Conservation (phyloP, 805 yeast genomes). For the Blastobotrys robertii region DNA sequence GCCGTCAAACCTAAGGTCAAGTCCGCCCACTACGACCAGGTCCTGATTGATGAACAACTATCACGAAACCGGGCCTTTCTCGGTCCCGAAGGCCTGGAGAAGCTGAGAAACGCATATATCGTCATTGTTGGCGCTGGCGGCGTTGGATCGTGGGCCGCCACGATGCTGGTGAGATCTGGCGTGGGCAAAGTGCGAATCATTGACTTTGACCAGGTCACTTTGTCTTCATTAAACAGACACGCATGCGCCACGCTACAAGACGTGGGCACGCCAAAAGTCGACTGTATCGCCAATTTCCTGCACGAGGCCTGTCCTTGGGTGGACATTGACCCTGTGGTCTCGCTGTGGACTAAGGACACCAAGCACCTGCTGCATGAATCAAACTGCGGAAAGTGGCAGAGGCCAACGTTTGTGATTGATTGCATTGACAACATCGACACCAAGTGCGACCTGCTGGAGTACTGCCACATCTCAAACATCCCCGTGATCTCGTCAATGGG, state of each 20-base stretch:
- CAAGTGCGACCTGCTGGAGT: constrained; percentile 81
- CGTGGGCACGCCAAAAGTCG: constrained; percentile 89
- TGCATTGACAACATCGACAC: constrained; percentile 96
- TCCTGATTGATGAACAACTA: constrained; percentile 77
- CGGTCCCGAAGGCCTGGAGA: constrained; percentile 73
- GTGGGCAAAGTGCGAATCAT: constrained; percentile 67
- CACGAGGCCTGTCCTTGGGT: constrained; percentile 88
- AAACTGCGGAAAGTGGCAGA: constrained; percentile 20
- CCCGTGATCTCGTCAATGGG: constrained; percentile 91
- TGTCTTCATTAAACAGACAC: constrained; percentile 87
- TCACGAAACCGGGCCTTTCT: constrained; percentile 91
- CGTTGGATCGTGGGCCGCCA: constrained; percentile 83
- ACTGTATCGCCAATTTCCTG: constrained; percentile 61
- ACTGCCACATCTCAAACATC: constrained; percentile 46
- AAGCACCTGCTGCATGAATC: constrained; percentile 40
- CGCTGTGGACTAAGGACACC: constrained; percentile 60
- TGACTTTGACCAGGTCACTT: constrained; percentile 93
- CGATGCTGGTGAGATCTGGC: constrained; percentile 84
- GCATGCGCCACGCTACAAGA: constrained; percentile 86
- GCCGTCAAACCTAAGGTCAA: neutral
- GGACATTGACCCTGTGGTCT: constrained; percentile 64
- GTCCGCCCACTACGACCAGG: constrained; percentile 41
- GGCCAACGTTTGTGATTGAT: constrained; percentile 77
- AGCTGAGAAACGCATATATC: constrained; percentile 58
- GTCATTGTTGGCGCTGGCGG: constrained; percentile 95